Conservation (phyloP, 2,329 filamentous ascomycete genomes). For the Fusarium sp. region DNA sequence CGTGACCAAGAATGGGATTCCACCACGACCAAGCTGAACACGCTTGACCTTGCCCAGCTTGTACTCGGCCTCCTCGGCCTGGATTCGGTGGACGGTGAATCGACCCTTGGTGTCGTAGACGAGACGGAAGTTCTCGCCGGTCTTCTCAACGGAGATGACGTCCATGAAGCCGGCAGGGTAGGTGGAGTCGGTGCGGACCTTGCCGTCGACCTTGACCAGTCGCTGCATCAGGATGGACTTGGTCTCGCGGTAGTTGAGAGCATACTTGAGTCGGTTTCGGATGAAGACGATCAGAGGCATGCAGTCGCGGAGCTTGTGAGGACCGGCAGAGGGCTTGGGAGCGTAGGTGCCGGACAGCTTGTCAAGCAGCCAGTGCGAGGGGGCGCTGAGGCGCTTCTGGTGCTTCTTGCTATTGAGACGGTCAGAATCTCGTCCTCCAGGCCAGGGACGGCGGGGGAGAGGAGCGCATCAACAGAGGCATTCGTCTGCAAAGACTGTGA, state of each 20-base stretch:
- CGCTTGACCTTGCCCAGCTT: conserved; percentile 99
- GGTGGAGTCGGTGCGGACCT: conserved; percentile 98
- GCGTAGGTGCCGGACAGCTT: conserved; percentile 95
- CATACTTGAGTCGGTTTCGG: conserved; percentile 98
- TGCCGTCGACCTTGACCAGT: conserved; percentile 99
- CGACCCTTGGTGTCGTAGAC: conserved; percentile 99
- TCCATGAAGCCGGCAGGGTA: conserved; percentile 99
- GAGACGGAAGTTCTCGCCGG: conserved; percentile 99
- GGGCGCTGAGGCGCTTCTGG: conserved; percentile 99
- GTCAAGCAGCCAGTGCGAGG: conserved; percentile 99
- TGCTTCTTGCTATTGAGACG: conserved; percentile 86
- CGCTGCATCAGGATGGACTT: conserved; percentile 99
- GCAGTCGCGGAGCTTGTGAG: conserved; percentile 99
- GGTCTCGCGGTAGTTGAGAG: conserved; percentile 97
- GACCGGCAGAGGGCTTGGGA: conserved; percentile 80
- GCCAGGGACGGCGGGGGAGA: conserved; percentile 2
- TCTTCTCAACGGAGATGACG: conserved; percentile 99
- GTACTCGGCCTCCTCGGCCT: conserved; percentile 98
- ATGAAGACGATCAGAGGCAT: conserved; percentile 99
- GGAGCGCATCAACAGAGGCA: conserved; percentile 18
- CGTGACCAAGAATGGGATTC: conserved; percentile 99
- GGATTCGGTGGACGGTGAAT: conserved; percentile 99
- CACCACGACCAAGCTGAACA: conserved; percentile 98
- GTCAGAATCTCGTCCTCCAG: conserved; percentile 46
- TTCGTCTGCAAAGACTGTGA: conserved; percentile 8